These are phyloP conservation scores for Nakaseomyces glabratus DNA, from an alignment of 1,139 yeast species.

Conservation along the genomic window DNA sequence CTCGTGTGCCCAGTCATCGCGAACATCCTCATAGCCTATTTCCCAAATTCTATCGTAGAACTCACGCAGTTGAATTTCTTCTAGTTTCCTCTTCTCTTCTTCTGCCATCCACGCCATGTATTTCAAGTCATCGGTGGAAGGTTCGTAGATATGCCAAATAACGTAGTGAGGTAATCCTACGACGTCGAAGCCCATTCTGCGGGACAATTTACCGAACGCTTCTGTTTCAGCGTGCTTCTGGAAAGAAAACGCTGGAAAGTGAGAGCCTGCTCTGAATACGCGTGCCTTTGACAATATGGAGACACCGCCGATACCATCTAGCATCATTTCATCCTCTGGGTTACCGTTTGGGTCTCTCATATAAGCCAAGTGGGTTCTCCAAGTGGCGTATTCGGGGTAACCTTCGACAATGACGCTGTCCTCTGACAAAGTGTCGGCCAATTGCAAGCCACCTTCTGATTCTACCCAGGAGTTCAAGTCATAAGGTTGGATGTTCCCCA, in stretches of 20 bases:
- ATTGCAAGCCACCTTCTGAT: slow-evolving; percentile 56
- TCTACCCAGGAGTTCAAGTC: slow-evolving; percentile 88
- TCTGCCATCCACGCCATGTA: slow-evolving; percentile 97
- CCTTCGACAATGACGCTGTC: slow-evolving; percentile 90
- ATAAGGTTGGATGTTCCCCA: slow-evolving; percentile 73
- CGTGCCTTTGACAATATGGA: slow-evolving; percentile 75
- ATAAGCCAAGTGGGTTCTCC: slow-evolving; percentile 77
- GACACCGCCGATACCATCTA: slow-evolving; percentile 90
- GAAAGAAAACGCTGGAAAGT: slow-evolving; percentile 83
- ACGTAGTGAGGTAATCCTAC: slow-evolving; percentile 88
- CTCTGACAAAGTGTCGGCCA: slow-evolving; percentile 60
- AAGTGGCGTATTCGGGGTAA: slow-evolving; percentile 81
- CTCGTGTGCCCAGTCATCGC: slow-evolving; percentile 58
- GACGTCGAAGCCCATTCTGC: slow-evolving; percentile 66
- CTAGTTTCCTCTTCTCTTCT: slow-evolving; percentile 68
- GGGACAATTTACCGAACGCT: slow-evolving; percentile 85
- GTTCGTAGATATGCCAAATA: slow-evolving; percentile 81
- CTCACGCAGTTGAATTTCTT: slow-evolving; percentile 56
- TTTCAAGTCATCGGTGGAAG: slow-evolving; percentile 74
- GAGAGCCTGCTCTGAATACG: slow-evolving; percentile 73
- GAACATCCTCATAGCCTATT: slow-evolving; percentile 67
- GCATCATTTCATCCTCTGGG: slow-evolving; percentile 55
- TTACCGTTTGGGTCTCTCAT: slow-evolving; percentile 57
- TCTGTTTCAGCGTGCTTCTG: slow-evolving; percentile 89
- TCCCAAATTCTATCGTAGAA: slow-evolving; percentile 69